phyloP scores from a whole-genome alignment of 2,329 filamentous ascomycete species.

The Clonostachys sp. region DNA sequence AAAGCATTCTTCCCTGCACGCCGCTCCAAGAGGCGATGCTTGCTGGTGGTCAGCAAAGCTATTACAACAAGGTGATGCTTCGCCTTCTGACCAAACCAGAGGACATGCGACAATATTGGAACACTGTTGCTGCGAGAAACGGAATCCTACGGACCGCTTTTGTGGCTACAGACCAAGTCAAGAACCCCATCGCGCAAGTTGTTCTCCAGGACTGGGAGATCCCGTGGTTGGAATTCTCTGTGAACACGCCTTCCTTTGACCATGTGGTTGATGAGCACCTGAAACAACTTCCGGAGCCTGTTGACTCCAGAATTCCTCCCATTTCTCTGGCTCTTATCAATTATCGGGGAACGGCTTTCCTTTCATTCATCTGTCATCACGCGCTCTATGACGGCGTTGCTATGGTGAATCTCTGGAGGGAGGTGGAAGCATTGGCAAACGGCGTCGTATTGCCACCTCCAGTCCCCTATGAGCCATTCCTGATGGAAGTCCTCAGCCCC shows the following conservation, averaged over 20 bases:
- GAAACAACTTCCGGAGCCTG: constrained; percentile 22
- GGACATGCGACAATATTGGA: constrained; percentile 57
- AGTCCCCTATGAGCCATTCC: constrained; percentile 57
- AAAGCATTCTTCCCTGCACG: constrained; percentile 71
- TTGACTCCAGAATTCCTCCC: constrained; percentile 40
- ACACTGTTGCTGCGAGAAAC: constrained; percentile 58
- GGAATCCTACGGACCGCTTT: constrained; percentile 78
- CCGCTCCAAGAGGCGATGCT: constrained; percentile 88
- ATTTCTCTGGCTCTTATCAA: constrained; percentile 37
- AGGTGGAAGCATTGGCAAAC: constrained; percentile 58
- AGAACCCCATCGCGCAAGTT: constrained; percentile 67
- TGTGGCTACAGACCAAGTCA: constrained; percentile 53
- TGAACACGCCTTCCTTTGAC: constrained; percentile 22
- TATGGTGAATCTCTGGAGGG: constrained; percentile 62
- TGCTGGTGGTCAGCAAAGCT: constrained; percentile 46
- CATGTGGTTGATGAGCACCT: constrained; percentile 32
- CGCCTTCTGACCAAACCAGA: constrained; percentile 45
- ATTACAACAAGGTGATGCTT: constrained; percentile 70
- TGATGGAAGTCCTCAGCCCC: constrained; percentile 50
- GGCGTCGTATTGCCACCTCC: constrained; percentile 39
- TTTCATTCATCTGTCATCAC: constrained; percentile 64
- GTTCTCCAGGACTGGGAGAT: constrained; percentile 46
- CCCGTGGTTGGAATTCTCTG: constrained; percentile 31
- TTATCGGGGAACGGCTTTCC: constrained; percentile 19
- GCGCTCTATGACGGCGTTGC: constrained; percentile 84